Evolutionary conservation across 805 yeast species (phyloP).

Genomic region (Pichia thaimueangensis): DNA sequence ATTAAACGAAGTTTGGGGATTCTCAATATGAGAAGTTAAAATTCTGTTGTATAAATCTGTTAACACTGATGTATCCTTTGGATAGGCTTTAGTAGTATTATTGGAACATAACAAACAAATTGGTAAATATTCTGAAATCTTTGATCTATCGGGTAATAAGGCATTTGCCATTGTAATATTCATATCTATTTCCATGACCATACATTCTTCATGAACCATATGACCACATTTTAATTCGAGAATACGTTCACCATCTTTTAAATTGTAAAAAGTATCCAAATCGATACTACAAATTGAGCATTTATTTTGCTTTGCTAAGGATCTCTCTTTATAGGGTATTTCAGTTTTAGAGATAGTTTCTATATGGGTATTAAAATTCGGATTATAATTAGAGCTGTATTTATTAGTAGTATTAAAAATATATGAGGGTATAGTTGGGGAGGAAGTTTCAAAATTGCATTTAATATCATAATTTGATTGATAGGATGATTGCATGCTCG

Average conservation of each 20-base stretch:
- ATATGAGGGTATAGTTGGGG: constrained; percentile 2
- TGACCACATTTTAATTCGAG: constrained; percentile 51
- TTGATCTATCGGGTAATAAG: constrained; percentile 3
- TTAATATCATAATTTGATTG: neutral
- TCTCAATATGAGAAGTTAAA: neutral
- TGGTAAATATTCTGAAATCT: constrained; percentile 20
- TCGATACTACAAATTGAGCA: constrained; percentile 45
- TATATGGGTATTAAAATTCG: neutral
- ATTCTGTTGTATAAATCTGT: constrained; percentile 19
- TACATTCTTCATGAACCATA: constrained; percentile 52
- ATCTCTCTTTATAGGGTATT: neutral
- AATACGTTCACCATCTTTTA: constrained; percentile 36
- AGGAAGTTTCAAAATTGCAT: neutral
- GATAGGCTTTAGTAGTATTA: constrained; percentile 17
- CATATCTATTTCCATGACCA: constrained; percentile 34
- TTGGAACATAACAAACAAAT: constrained; percentile 21
- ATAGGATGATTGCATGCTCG: no score
- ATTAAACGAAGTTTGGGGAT: neutral
- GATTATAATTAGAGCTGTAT: no score
- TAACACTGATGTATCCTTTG: constrained; percentile 15
- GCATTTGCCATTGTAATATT: constrained; percentile 5
- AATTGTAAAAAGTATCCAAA: constrained; percentile 36
- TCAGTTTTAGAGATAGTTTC: neutral
- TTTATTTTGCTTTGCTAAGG: neutral
- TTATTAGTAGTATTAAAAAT: no score